Base-by-base conservation (phyloP, 2,329 filamentous ascomycete genomes). In the Torrubiella hemipterigena region DNA sequence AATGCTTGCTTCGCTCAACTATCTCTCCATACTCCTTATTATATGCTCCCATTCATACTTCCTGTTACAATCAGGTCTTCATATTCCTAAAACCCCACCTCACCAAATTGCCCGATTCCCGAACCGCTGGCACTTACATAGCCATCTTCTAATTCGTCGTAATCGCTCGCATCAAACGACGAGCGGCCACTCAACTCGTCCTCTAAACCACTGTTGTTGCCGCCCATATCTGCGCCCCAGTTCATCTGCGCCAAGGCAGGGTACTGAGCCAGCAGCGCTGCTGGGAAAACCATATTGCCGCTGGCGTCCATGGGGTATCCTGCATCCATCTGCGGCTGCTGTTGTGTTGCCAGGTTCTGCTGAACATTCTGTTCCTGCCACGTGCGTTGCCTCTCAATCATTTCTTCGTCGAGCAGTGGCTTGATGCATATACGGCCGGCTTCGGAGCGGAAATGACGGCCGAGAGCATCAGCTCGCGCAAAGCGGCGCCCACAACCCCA, bases 371-470 rank as follows among this genome's bases (percentile, higher is more conserved):
- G 79, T 51, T 85, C 80, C 52, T 78, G 70, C 67, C 78, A 81
- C 17, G 69, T 62, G 28, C 81, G 76, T 47, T 93, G 82, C 20
- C 85, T 69, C 47, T 93, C 86, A 21, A 78, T 61, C 33, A 86
- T 81, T 61, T 98, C 91, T 57, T 98, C 91, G 41, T 98, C 91
- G 2, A 98, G 69, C 10, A 98, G 62, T n/a, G 91, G 87, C 45
- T 93, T 94, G 58, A 98, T 98, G 51, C 91, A 98, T 32, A 95
- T 83, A 19, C 91, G 75, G 6, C 91, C 91, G 3, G 91, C 91
- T 59, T 98, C 91, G 3, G 85, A 94, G 32, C 91, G 73, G 64
- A 98, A 98, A 59, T 95, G 91, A 9, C 87, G 74, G 3, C 91
- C 91, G 3, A 98, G 67, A 5, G 91, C 91, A 61, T 98, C 91